Evolutionary conservation across 1,139 yeast genomes (phyloP).

Genomic region (Scheffersomyces quercinus): DNA sequence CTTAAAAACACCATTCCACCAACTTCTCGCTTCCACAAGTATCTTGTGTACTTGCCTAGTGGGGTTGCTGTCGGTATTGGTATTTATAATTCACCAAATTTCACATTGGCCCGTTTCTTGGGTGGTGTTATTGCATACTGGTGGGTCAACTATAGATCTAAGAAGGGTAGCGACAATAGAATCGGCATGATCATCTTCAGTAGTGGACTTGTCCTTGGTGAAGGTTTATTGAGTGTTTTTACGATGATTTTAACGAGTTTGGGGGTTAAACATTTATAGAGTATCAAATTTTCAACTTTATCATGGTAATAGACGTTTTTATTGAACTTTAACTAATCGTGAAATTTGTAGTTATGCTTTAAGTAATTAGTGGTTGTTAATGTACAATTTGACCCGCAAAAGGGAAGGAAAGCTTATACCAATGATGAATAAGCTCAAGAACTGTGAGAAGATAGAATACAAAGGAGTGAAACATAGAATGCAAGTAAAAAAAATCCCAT

Average conservation of each 20-base stretch:
- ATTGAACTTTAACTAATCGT: no score
- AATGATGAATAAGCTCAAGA: no score
- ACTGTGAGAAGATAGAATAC: no score
- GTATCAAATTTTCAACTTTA: not conserved
- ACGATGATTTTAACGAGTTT: slow-evolving; percentile 77
- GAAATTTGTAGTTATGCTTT: no score
- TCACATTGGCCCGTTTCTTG: slow-evolving; percentile 86
- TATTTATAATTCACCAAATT: slow-evolving; percentile 88
- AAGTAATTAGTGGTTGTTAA: no score
- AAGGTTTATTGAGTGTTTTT: slow-evolving; percentile 82
- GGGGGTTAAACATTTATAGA: slow-evolving; percentile 40
- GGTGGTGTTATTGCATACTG: slow-evolving; percentile 78
- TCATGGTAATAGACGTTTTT: not conserved
- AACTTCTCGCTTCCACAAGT: slow-evolving; percentile 36
- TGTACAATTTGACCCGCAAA: no score
- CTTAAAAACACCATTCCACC: slow-evolving; percentile 54
- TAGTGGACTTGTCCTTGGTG: slow-evolving; percentile 91
- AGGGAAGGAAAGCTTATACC: no score
- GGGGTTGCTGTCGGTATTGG: slow-evolving; percentile 99
- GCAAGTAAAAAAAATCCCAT: no score
- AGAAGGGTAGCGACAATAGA: slow-evolving; percentile 37
- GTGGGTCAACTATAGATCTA: slow-evolving; percentile 48
- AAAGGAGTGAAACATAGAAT: no score
- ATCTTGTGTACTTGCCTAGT: slow-evolving; percentile 69
- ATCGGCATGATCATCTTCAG: slow-evolving; percentile 83